Evolutionary conservation across 768 basidiomycete species (phyloP), one percentile per base, ranked within the genome.

Genomic region (Macrolepiota dolichaula): DNA sequence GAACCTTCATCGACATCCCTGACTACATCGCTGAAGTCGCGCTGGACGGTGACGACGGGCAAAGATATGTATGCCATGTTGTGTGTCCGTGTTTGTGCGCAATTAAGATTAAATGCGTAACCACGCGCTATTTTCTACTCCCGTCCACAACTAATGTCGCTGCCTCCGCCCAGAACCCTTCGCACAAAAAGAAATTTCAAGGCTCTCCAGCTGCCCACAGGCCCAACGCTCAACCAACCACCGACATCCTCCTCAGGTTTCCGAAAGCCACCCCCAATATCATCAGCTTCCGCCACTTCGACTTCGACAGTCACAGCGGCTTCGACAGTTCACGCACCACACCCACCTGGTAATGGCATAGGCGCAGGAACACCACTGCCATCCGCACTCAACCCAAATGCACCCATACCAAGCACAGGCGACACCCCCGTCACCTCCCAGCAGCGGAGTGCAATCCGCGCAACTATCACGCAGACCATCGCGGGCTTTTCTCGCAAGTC

Each of bases 151-250:
- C 15, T 25, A 36, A 50, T 51, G 51, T 49, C 38, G 12, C 58
- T 27, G 19, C 59, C 37, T 32, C 51, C 70, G 10, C 53, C 68
- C 15, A 55, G 79, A 5, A 85, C 89, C 40, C 81, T 92, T 62
- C 87, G 92, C 70, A 92, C 92, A 77, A 95, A 94, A 73, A 85
- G 93, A 49, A 95, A 95, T 73, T 94, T 93, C 83, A 94, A 94
- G 74, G 86, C 83, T 29, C 84, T 94, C 12, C 84, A 86, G 71
- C 85, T 95, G 64, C 80, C 85, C 64, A 65, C 80, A 47, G 74
- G 82, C 2, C 59, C 52, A 15, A 49, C 59, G 1, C 65, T 55
- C 42, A 61, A 47, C 42, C 59, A 27, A 4, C 13, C 47, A 1
- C 52, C 59, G 3, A 17, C 44, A 24, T 11, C 55, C 5, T 47